Conservation (phyloP, 441 rosid species). For the Adansonia grandidieri region DNA sequence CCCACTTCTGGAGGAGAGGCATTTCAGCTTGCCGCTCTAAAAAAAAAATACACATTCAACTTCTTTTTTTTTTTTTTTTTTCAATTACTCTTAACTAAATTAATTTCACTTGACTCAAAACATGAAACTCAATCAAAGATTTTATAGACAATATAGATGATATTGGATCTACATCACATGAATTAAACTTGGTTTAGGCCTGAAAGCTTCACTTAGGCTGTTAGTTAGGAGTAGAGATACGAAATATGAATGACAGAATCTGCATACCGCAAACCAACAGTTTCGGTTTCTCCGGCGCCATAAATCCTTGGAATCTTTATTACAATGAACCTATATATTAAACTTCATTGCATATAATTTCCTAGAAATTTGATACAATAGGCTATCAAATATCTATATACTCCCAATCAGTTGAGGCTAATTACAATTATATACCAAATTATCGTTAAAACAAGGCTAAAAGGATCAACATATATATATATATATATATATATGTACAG, state of each 20-base stretch:
- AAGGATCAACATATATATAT: not conserved
- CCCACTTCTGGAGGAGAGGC: no score
- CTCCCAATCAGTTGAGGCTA: conserved; percentile 5
- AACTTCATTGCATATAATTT: not conserved
- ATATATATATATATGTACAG: not conserved
- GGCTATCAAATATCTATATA: not conserved
- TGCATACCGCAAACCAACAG: not conserved
- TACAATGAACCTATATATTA: not conserved
- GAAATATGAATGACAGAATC: not conserved
- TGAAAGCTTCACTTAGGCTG: not conserved
- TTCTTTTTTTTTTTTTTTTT: no score
- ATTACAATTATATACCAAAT: not conserved
- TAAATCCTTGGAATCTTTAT: not conserved
- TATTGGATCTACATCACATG: not conserved
- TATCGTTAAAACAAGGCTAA: not conserved
- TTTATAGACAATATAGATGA: not conserved
- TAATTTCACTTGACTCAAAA: not conserved
- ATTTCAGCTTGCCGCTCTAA: no score
- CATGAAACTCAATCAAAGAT: not conserved
- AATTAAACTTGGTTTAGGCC: not conserved
- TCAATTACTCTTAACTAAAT: no score
- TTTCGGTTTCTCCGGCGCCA: not conserved
- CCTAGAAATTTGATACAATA: not conserved
- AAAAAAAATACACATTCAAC: no score
- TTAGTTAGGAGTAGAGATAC: not conserved